phyloP scores from a whole-genome alignment of 2,329 filamentous ascomycete species.

The Gyromitra esculenta region DNA sequence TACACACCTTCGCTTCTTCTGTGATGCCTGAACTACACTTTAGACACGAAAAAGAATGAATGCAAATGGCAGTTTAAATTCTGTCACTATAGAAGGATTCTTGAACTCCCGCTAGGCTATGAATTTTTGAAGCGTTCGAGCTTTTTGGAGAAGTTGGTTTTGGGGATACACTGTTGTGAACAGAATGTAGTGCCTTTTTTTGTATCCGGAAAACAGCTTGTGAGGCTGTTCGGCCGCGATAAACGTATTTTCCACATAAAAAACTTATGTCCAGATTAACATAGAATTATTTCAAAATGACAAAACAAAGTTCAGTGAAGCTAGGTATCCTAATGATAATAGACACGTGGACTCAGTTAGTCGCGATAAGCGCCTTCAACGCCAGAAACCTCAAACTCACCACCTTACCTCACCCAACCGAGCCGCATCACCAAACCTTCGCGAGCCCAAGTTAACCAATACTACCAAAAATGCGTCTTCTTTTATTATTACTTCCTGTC shows the following conservation, averaged over 20 bases:
- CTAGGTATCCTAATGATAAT: not conserved
- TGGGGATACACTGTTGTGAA: not conserved
- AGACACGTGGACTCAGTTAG: slow-evolving; percentile 48
- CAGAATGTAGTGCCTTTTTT: too few species aligned
- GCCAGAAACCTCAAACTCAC: slow-evolving; percentile 19
- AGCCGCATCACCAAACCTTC: slow-evolving; percentile 35
- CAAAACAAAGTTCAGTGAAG: not conserved
- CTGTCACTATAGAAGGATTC: slow-evolving; percentile 42
- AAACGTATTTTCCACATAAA: too few species aligned
- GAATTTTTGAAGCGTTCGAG: slow-evolving; percentile 23
- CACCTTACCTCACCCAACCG: slow-evolving; percentile 39
- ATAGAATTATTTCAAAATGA: too few species aligned
- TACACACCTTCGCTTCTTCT: slow-evolving; percentile 40
- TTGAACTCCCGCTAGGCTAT: slow-evolving; percentile 30
- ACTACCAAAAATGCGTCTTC: slow-evolving; percentile 39
- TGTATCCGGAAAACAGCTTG: too few species aligned
- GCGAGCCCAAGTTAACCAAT: slow-evolving; percentile 23
- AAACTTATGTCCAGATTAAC: too few species aligned
- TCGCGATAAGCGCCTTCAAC: slow-evolving; percentile 52
- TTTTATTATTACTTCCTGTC: slow-evolving; percentile 33
- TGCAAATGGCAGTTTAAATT: slow-evolving; percentile 41
- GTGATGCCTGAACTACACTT: slow-evolving; percentile 29
- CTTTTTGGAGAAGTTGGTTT: not conserved
- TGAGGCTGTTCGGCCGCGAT: too few species aligned
- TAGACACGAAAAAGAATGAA: slow-evolving; percentile 46